Conservation (phyloP, 1,284 basidiomycete genomes). For the Ustilago sp. region DNA sequence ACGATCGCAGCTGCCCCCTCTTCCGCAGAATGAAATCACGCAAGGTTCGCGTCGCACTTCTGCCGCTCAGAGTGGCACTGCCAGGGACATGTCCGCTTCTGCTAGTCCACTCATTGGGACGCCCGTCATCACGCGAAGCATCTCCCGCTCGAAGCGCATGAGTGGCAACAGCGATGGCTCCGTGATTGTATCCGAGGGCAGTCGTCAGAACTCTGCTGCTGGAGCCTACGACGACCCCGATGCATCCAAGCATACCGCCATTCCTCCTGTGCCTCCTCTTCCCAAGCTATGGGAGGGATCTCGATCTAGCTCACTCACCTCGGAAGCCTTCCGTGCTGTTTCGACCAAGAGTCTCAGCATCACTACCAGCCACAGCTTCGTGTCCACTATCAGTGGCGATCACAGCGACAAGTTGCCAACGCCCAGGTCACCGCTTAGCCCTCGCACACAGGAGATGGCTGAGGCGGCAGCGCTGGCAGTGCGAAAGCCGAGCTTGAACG, state of each 20-base stretch:
- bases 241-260: conserved; percentile 66
- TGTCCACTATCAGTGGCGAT: conserved; percentile 35
- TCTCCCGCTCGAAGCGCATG: conserved; percentile 44
- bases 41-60: conserved; percentile 31
- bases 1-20: conserved; percentile 55
- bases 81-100: conserved; percentile 20
- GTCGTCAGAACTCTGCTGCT: conserved; percentile 22
- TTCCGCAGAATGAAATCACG: conserved; percentile 54
- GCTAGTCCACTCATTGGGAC: conserved; percentile 28
- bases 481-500: conserved; percentile 25
- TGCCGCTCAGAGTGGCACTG: conserved; percentile 13
- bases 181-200: conserved; percentile 22
- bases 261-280: conserved; percentile 95
- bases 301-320: conserved; percentile 74
- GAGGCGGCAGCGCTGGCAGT: conserved; percentile 44
- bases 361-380: conserved; percentile 34
- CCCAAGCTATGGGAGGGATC: conserved; percentile 88
- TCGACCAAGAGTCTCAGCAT: conserved; percentile 32
- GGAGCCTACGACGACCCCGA: conserved; percentile 32
- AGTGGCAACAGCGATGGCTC: conserved; percentile 47
- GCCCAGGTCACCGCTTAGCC: conserved; percentile 45
- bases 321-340: conserved; percentile 36
- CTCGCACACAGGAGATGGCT: conserved; percentile 43
- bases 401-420: conserved; percentile 35
- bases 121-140: conserved; percentile 16